Conservation (phyloP, 73 alveolate genomes). For the Urostyla sp. region DNA sequence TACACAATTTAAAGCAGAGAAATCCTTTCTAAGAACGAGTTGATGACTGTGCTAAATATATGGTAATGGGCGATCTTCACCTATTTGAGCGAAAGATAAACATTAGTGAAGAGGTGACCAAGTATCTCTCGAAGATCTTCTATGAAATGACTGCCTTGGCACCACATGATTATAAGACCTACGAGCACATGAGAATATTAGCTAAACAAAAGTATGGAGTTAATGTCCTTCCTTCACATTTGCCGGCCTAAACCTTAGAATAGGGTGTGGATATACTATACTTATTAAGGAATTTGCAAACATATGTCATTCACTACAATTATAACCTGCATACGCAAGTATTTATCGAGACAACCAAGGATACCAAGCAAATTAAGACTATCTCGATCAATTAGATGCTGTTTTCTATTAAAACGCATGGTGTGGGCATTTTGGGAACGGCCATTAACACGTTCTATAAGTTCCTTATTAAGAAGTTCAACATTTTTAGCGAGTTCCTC, state of each 20-base stretch:
- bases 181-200: slow-evolving; percentile 96
- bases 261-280: slow-evolving; percentile 95
- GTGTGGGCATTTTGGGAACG: slow-evolving; percentile 95
- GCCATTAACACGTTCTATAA: slow-evolving; percentile 94
- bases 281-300: slow-evolving; percentile 84
- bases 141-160: slow-evolving; percentile 96
- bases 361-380: slow-evolving; percentile 85
- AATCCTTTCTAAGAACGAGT: slow-evolving; percentile 89
- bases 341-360: slow-evolving; percentile 91
- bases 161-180: slow-evolving; percentile 97
- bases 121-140: slow-evolving; percentile 91
- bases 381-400: slow-evolving; percentile 88
- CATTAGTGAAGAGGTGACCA: slow-evolving; percentile 89
- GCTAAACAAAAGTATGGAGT: slow-evolving; percentile 93
- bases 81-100: slow-evolving; percentile 92
- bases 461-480: slow-evolving; percentile 86
- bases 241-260: slow-evolving; percentile 95
- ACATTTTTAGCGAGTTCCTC: slow-evolving; percentile 85
- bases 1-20: slow-evolving; percentile 82
- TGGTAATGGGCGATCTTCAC: slow-evolving; percentile 83
- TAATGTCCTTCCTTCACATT: slow-evolving; percentile 85
- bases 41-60: slow-evolving; percentile 82
- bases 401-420: slow-evolving; percentile 96
- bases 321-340: slow-evolving; percentile 95
- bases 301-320: slow-evolving; percentile 85